Conservation (phyloP, 805 yeast genomes). For the Metschnikowia vanudenii region DNA sequence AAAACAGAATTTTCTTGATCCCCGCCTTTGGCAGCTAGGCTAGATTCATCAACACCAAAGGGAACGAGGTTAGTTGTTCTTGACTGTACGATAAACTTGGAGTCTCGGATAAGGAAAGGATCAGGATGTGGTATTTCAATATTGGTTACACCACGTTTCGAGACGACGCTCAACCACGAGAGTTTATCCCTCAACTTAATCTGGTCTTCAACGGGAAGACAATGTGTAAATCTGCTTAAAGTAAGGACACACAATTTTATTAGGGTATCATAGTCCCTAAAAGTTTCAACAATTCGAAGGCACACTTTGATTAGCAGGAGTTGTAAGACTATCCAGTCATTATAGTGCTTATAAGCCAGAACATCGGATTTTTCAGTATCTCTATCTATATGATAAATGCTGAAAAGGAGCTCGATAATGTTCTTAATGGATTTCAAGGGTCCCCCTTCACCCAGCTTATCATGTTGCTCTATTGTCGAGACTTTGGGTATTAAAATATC, state of each 20-base stretch:
- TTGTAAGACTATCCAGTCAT: constrained; percentile 56
- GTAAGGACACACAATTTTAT: constrained; percentile 50
- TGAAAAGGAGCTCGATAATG: constrained; percentile 49
- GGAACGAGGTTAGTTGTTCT: constrained; percentile 5
- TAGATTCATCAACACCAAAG: constrained; percentile 4
- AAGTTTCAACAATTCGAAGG: constrained; percentile 50
- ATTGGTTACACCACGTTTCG: constrained; percentile 26
- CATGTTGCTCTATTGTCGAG: constrained; percentile 9
- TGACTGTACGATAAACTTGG: constrained; percentile 28
- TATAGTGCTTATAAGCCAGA: constrained; percentile 24
- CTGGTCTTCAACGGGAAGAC: constrained; percentile 62
- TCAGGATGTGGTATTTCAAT: constrained; percentile 65
- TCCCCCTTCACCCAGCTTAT: constrained; percentile 1
- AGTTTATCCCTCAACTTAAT: constrained; percentile 35
- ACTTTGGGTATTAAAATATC: constrained; percentile 47
- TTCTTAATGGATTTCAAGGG: constrained; percentile 26
- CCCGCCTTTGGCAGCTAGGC: not conserved
- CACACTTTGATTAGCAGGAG: constrained; percentile 53
- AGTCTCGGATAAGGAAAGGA: constrained; percentile 56
- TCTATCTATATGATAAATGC: constrained; percentile 52
- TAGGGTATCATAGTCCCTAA: constrained; percentile 42
- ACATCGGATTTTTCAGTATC: constrained; percentile 28
- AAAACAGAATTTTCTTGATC: constrained; percentile 17
- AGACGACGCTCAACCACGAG: constrained; percentile 20
- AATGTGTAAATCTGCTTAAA: constrained; percentile 53